These are phyloP conservation scores for Myxozyma neglecta DNA, from an alignment of 805 yeast genomes.

Conservation along the genomic window DNA sequence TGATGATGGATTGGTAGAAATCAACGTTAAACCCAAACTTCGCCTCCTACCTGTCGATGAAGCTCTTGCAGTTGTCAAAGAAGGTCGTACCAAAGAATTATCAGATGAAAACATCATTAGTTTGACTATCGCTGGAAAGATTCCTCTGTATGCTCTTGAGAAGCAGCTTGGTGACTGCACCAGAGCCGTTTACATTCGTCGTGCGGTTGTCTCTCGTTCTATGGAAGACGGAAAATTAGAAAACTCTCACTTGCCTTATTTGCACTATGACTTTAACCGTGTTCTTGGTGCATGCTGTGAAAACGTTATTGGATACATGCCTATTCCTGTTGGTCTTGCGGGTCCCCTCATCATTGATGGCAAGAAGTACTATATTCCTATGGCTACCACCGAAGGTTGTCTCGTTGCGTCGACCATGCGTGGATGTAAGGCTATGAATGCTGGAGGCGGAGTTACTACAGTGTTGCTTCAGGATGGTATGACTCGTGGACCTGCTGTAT, in stretches of 20 bases:
- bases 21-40: conserved; percentile 29
- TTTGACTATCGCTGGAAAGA: conserved; percentile 69
- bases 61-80: conserved; percentile 59
- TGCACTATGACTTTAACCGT: conserved; percentile 85
- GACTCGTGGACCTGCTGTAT: conserved; percentile 99
- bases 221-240: conserved; percentile 81
- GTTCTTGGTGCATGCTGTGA: conserved; percentile 99
- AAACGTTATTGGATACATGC: conserved; percentile 95
- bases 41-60: conserved; percentile 52
- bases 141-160: conserved; percentile 92
- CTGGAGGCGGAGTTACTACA: conserved; percentile 94
- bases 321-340: conserved; percentile 95
- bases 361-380: conserved; percentile 84
- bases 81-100: conserved; percentile 67
- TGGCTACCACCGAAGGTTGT: conserved; percentile 99
- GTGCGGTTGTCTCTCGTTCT: conserved; percentile 82
- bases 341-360: conserved; percentile 95
- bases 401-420: conserved; percentile 98
- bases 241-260: conserved; percentile 71
- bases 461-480: conserved; percentile 94
- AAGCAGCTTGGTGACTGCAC: conserved; percentile 84
- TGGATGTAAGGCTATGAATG: conserved; percentile 96
- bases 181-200: conserved; percentile 91
- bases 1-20: conserved; percentile 39
- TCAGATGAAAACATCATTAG: conserved; percentile 70